phyloP scores from a whole-genome alignment of 2,329 filamentous ascomycete species.

The Aureobasidium melanogenum region DNA sequence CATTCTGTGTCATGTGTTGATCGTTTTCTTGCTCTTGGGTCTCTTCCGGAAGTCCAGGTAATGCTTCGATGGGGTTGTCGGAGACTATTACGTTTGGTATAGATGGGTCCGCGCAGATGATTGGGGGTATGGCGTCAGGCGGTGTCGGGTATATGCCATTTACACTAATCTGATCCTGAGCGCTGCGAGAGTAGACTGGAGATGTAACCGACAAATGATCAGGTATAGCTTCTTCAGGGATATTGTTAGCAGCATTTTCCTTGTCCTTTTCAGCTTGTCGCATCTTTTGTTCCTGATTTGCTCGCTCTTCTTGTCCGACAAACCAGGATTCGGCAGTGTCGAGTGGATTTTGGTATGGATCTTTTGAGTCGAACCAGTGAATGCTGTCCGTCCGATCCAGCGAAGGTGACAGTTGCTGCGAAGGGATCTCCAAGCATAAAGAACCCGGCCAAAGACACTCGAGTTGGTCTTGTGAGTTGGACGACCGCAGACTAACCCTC shows the following conservation, averaged over 20 bases:
- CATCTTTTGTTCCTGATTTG: slow-evolving; percentile 32
- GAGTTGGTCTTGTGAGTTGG: not conserved
- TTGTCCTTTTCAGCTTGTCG: slow-evolving; percentile 36
- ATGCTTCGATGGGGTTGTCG: slow-evolving; percentile 16
- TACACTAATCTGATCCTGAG: slow-evolving; percentile 30
- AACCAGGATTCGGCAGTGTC: slow-evolving; percentile 12
- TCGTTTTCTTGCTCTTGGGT: not conserved
- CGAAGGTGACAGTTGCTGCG: not conserved
- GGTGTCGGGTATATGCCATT: slow-evolving; percentile 61
- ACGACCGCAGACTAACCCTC: not conserved
- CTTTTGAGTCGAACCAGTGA: slow-evolving; percentile 1
- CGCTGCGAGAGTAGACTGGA: slow-evolving; percentile 13
- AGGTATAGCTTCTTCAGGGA: not conserved
- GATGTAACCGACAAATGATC: slow-evolving; percentile 35
- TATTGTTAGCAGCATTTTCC: slow-evolving; percentile 20
- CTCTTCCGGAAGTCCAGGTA: not conserved
- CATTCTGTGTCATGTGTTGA: not conserved
- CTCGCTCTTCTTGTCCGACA: slow-evolving; percentile 9
- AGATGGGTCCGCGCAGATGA: slow-evolving; percentile 16
- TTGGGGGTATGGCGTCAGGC: slow-evolving; percentile 51
- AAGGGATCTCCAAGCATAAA: not conserved
- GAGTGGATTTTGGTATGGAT: slow-evolving; percentile 12
- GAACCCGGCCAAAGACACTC: slow-evolving; percentile 1
- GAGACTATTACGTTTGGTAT: slow-evolving; percentile 25
- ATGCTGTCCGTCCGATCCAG: not conserved